Base-by-base conservation (phyloP, 148 eudicot genomes). In the Rhododendron mucronatum region DNA sequence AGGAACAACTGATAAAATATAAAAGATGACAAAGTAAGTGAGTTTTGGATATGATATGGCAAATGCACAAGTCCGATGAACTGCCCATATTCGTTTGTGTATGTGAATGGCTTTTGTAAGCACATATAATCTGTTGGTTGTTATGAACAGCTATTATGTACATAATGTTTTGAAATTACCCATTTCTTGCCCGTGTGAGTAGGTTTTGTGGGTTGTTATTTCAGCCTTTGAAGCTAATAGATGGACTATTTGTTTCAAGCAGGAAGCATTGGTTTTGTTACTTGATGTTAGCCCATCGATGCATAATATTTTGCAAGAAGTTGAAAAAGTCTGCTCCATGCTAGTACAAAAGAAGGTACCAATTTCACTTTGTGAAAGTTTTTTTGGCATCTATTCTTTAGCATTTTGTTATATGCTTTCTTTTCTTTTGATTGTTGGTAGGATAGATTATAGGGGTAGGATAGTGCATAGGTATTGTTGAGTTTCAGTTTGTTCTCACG, bases 231-330 rank as follows among this genome's bases (percentile, higher is more conserved):
- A 18, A 47, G 82, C 81, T 78, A 78, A 47, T 4, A 78, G 82
- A 78, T 78, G 57, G 30, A 78, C 20, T 47, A 47, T 4, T 47
- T 86, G 26, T 73, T 61, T 78, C 75, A 74, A 71, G 78, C 91
- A 95, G 99, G 99, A 94, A 89, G 89, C 93, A 16, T 67, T 97
- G 85, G 83, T 97, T 81, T 87, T 97, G 86, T 86, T 95, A 92
- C 91, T 97, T 90, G 99, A 97, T 92, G 96, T 95, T 90, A 90
- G 99, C 87, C 96, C 98, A 35, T 89, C 94, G 30, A 97, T 95
- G 98, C 98, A 95, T 84, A 55, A 86, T 87, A 87, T 93, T 85
- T 91, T 97, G 88, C 95, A 91, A 16, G 98, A 95, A 89, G 87
- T 93, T 78, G 95, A 95, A 90, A 97, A 92, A 89, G 86, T 97